phyloP scores from a whole-genome alignment of 345 rosid species.

The Camelina neglecta region DNA sequence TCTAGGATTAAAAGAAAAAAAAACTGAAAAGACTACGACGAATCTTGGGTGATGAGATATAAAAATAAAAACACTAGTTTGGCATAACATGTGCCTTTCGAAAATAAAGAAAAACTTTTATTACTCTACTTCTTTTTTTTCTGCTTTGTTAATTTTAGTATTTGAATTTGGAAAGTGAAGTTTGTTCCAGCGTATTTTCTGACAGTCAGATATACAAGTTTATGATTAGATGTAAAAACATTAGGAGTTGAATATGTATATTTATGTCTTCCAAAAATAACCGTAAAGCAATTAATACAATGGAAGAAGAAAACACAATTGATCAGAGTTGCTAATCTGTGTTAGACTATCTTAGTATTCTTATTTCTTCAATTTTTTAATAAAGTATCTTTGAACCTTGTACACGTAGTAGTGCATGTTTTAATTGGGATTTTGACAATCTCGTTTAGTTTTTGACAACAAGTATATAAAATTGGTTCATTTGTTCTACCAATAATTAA shows the following conservation, averaged over 20 bases:
- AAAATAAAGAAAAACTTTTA: neutral
- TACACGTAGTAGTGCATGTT: neutral
- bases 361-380: too few relatives aligned
- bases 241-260: neutral
- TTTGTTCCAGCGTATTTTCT: slow-evolving; percentile 2
- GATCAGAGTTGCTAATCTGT: neutral
- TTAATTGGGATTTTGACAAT: slow-evolving; percentile 7
- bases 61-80: slow-evolving; percentile 2
- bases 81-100: slow-evolving; percentile 16
- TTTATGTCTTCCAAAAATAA: neutral
- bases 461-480: neutral
- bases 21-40: slow-evolving; percentile 24
- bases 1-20: neutral
- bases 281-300: neutral
- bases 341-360: too few relatives aligned
- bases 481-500: neutral
- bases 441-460: neutral
- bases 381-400: too few relatives aligned
- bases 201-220: neutral
- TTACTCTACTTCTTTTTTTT: neutral
- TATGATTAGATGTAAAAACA: too few relatives aligned
- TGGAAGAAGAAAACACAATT: slow-evolving; percentile 12
- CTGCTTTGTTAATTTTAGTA: slow-evolving; percentile 5
- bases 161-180: neutral
- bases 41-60: neutral